Base-by-base conservation (phyloP, 768 basidiomycete species). In the Tylopilus vinaceipallidus region DNA sequence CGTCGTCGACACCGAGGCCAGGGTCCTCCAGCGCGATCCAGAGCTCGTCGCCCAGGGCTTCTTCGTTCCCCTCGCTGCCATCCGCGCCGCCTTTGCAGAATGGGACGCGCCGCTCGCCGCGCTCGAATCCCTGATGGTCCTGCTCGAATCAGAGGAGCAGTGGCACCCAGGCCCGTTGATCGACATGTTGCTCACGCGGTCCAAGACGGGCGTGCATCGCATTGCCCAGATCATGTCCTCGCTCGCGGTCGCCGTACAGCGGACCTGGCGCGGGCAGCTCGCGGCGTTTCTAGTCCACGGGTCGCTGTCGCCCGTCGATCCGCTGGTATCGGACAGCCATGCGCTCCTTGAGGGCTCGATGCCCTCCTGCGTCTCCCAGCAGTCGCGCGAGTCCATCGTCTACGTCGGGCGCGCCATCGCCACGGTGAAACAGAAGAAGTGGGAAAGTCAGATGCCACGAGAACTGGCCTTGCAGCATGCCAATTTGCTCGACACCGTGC, bases 341-440 rank as follows among this genome's bases (percentile, higher is more conserved):
- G 55, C 60, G 4, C 77, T 95, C 7, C 58, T 83, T 35, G 77
- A 82, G 8, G 84, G 82, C 3, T 75, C 85, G 9, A 77, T 91
- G 49, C 92, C 93, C 2, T 79, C 82, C 1, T 89, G 89, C 56
- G 75, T 95, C 32, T 85, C 88, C 5, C 56, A 71, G 3, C 81
- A 85, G 48, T 80, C 90, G 3, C 78, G 79, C 52, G 88, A 91
- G 42, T 93, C 91, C 4, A 91, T 97, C 52, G 69, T 81, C 2
- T 95, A 95, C 64, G 80, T 95, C 38, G 93, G 93, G 0, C 81
- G 91, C 19, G 92, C 93, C 13, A 82, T 95, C 33, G 86, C 85
- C 3, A 93, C 88, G 2, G 82, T 95, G 34, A 88, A 86, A 63
- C 76, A 80, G 39, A 89, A 86, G 12, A 84, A 82, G 64, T 86